A percentile compares a stretch with the other conserved stretches of the same genome.
Evolutionary conservation across 768 basidiomycete species (phyloP).

Genomic region (Atractiella rhizophila): DNA sequence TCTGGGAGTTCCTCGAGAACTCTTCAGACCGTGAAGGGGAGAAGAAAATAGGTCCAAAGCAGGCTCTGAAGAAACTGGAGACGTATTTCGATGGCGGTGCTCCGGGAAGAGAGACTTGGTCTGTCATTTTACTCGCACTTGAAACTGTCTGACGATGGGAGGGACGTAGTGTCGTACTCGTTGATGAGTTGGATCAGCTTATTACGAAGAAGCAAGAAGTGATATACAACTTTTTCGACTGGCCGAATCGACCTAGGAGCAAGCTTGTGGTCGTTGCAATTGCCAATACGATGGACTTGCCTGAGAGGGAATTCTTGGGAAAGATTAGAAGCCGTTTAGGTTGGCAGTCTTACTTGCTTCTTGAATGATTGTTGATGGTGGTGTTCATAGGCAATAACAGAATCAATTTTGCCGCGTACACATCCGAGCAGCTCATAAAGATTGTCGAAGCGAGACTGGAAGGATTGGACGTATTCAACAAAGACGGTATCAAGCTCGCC

Average conservation of each 20-base stretch:
- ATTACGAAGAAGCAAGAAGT: slow-evolving; percentile 76
- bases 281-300: slow-evolving; percentile 94
- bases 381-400: slow-evolving; percentile 45
- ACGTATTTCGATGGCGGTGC: slow-evolving; percentile 46
- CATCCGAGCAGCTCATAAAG: slow-evolving; percentile 43
- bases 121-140: slow-evolving; percentile 12
- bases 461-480: slow-evolving; percentile 25
- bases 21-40: too few relatives aligned
- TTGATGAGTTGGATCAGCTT: slow-evolving; percentile 96
- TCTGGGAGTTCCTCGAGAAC: slow-evolving; percentile 91
- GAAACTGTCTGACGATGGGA: background rate
- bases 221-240: slow-evolving; percentile 98
- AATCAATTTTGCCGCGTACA: slow-evolving; percentile 81
- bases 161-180: slow-evolving; percentile 53
- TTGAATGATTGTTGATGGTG: background rate
- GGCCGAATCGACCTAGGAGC: slow-evolving; percentile 72
- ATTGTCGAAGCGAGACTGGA: slow-evolving; percentile 62
- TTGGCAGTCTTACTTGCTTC: slow-evolving; percentile 21
- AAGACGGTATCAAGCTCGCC: slow-evolving; percentile 62
- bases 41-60: slow-evolving; percentile 47
- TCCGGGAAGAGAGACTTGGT: slow-evolving; percentile 75
- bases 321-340: slow-evolving; percentile 78
- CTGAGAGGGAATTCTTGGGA: slow-evolving; percentile 74
- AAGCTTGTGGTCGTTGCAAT: slow-evolving; percentile 87
- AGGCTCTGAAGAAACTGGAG: slow-evolving; percentile 53